Evolutionary conservation across 1,284 basidiomycete genomes (phyloP).

Genomic region (Gymnopus androsaceus): DNA sequence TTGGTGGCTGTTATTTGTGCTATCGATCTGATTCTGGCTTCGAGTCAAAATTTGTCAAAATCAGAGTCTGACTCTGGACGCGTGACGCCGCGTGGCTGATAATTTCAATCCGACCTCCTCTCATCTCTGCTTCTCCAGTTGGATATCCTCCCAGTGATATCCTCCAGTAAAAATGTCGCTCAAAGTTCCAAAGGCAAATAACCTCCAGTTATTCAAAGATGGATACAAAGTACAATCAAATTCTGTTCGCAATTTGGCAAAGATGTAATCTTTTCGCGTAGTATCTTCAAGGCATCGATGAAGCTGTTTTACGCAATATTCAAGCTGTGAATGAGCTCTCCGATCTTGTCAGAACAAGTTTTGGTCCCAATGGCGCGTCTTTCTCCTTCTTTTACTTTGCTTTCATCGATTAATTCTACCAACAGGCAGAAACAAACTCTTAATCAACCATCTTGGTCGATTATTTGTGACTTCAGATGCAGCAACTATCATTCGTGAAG

Average conservation of each 20-base stretch:
- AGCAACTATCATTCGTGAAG: slow-evolving; percentile 97
- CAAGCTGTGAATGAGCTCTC: slow-evolving; percentile 93
- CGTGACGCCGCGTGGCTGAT: not conserved
- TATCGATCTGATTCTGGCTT: not conserved
- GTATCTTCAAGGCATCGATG: slow-evolving; percentile 90
- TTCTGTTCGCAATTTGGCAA: slow-evolving; percentile 5
- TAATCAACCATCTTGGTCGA: slow-evolving; percentile 95
- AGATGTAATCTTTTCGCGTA: slow-evolving; percentile 31
- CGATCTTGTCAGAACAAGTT: slow-evolving; percentile 94
- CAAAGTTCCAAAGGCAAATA: slow-evolving; percentile 91
- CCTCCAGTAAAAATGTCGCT: slow-evolving; percentile 54
- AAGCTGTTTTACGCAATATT: slow-evolving; percentile 93
- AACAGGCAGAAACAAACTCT: slow-evolving; percentile 88
- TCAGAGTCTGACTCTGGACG: not conserved
- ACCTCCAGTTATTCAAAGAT: slow-evolving; percentile 92
- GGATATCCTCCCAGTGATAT: not conserved
- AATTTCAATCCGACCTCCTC: not conserved
- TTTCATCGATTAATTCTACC: slow-evolving; percentile 11
- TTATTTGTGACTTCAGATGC: slow-evolving; percentile 99
- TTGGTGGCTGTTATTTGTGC: slow-evolving; percentile 10
- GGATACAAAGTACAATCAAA: slow-evolving; percentile 75
- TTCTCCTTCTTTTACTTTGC: slow-evolving; percentile 6
- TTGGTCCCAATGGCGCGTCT: slow-evolving; percentile 88
- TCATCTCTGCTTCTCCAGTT: not conserved
- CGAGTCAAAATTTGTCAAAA: slow-evolving; percentile 1